Percentiles rank a stretch among this genome's conserved stretches.
phyloP scores from a whole-genome alignment of 23 red algal genomes.

The Gracilaria caudata region DNA sequence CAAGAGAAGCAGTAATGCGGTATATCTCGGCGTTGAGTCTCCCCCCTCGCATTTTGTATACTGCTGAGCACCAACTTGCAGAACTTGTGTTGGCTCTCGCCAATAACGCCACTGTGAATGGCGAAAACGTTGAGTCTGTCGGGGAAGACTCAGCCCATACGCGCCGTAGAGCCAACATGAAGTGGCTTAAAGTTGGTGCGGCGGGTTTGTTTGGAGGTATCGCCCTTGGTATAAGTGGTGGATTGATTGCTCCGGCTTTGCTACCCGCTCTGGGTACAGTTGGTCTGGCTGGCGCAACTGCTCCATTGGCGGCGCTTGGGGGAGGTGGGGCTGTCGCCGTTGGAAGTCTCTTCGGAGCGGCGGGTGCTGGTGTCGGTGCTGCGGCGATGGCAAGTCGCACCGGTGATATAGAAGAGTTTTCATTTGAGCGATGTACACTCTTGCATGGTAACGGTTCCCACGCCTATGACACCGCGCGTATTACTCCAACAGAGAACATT shows the following conservation, averaged over 20 bases:
- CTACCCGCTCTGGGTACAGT: constrained; percentile 56
- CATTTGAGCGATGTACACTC: constrained; percentile 50
- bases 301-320: constrained; percentile 51
- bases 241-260: constrained; percentile 62
- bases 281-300: constrained; percentile 53
- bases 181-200: constrained; percentile 71
- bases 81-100: constrained; percentile 31
- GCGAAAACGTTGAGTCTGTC: constrained; percentile 55
- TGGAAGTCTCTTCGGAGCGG: constrained; percentile 63
- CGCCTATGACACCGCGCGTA: constrained; percentile 29
- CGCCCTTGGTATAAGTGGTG: constrained; percentile 54
- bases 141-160: constrained; percentile 15
- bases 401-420: constrained; percentile 60
- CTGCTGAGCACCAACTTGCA: constrained; percentile 48
- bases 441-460: neutral
- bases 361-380: constrained; percentile 68
- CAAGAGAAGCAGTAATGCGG: constrained; percentile 36
- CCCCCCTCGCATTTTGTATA: constrained; percentile 52
- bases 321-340: constrained; percentile 66
- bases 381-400: constrained; percentile 58
- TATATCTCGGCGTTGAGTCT: constrained; percentile 36
- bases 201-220: constrained; percentile 51
- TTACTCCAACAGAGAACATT: constrained; percentile 29
- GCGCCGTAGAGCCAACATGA: constrained; percentile 36
- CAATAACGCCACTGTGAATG: constrained; percentile 21